Evolutionary conservation across 257 asterid species (phyloP).

Genomic region (Solanum megistacrolobum): DNA sequence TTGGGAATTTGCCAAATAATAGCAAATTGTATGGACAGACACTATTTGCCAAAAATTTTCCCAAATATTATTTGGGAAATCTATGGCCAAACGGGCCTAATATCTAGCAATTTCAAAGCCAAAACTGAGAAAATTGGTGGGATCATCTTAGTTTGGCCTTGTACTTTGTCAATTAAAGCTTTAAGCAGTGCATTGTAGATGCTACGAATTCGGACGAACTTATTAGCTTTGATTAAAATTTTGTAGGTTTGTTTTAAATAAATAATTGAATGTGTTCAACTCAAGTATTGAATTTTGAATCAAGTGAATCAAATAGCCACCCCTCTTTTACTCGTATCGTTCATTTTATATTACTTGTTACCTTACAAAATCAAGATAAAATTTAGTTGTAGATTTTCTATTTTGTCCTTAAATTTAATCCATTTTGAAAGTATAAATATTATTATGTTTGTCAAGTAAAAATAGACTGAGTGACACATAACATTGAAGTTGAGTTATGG

Average conservation of each 20-base stretch:
- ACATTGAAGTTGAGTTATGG: neutral
- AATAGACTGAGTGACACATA: too few species aligned
- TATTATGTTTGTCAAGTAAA: neutral
- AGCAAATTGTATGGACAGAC: too few species aligned
- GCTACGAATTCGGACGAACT: too few species aligned
- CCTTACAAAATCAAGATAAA: neutral
- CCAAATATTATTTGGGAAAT: too few species aligned
- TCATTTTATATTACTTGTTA: too few species aligned
- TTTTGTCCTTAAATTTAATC: neutral
- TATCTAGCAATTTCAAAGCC: neutral
- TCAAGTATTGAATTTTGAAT: neutral
- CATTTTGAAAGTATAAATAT: too few species aligned
- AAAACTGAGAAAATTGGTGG: neutral
- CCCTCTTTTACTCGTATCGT: too few species aligned
- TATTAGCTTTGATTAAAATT: neutral
- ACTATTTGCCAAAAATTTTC: too few species aligned
- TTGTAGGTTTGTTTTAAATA: neutral
- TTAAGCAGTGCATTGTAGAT: neutral
- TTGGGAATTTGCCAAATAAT: too few species aligned
- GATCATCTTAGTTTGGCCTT: neutral
- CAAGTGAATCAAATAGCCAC: too few species aligned
- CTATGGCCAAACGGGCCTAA: too few species aligned
- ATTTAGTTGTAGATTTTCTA: neutral
- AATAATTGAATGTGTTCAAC: neutral
- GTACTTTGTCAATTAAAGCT: neutral